Conservation (phyloP, 257 asterid species). For the Solanum arcanum region DNA sequence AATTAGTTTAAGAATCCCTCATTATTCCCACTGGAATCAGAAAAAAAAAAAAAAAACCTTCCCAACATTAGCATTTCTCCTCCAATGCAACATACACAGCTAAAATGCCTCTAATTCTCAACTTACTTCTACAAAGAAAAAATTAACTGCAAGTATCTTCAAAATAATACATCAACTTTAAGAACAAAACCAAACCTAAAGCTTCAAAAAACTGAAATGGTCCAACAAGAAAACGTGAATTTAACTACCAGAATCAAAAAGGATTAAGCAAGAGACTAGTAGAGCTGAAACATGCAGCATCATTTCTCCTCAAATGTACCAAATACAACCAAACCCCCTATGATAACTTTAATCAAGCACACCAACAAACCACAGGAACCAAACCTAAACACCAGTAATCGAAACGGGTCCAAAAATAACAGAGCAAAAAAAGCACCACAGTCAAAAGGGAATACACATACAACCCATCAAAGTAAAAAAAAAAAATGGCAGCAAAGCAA, state of each 20-base stretch:
- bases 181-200: not conserved
- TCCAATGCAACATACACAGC: not conserved
- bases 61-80: not conserved
- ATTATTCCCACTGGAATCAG: not conserved
- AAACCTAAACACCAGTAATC: not conserved
- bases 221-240: not conserved
- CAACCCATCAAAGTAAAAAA: not conserved
- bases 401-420: not conserved
- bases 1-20: not conserved
- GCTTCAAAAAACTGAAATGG: not conserved
- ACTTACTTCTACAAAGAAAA: not conserved
- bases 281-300: not conserved
- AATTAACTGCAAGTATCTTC: not conserved
- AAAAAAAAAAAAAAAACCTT: not conserved
- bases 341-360: not conserved
- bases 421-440: not conserved
- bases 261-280: not conserved
- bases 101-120: not conserved
- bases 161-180: not conserved
- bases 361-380: not conserved
- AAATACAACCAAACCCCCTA: not conserved
- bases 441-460: not conserved
- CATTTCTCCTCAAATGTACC: not conserved
- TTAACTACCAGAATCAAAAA: not conserved
- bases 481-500: not conserved